Base-by-base conservation (phyloP, 768 basidiomycete genomes). In the Lactifluus subvellereus region DNA sequence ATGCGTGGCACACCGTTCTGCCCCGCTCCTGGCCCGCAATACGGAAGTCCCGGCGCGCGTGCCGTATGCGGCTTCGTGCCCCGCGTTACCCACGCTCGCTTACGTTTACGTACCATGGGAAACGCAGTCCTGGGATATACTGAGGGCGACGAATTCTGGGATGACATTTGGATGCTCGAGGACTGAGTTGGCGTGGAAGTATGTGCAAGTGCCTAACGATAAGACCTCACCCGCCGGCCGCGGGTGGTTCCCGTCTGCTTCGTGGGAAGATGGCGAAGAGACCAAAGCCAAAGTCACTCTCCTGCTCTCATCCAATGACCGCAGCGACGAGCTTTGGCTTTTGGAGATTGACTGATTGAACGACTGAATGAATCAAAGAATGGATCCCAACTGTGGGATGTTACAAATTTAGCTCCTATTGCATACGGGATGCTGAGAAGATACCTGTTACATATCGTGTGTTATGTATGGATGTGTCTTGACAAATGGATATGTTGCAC, bases 261-360 rank as follows among this genome's bases (percentile, higher is more conserved):
- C 38, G 4, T 32, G 57, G 51, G 32, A 32, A 37, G 20, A 9
- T 32, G 51, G 45, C 3, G 22, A 18, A 20, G 33, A 45, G 22
- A 43, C 49, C 2, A 53, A 52, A 37, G 32, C 37, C 7, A 27
- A 27, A 27, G 27, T 27, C 22, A 22, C 22, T 22, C 27, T 27
- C 4, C 61, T 81, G 35, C 57, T 76, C 61, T 70, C 73, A 22
- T 72, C 73, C 35, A 81, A 80, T 66, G 74, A 77, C 40, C 72
- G 80, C 18, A 72, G 78, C 14, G 72, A 68, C 2, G 74, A 80
- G 52, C 75, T 76, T 0, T 82, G 77, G 79, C 60, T 77, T 22
- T 69, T 78, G 13, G 73, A 75, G 59, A 67, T 77, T 30, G 56
- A 71, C 32, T 66, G 54, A 64, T 7, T 18, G 4, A 16, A 18